Conservation (phyloP, 257 asterid species). For the Solanum lignicaule region DNA sequence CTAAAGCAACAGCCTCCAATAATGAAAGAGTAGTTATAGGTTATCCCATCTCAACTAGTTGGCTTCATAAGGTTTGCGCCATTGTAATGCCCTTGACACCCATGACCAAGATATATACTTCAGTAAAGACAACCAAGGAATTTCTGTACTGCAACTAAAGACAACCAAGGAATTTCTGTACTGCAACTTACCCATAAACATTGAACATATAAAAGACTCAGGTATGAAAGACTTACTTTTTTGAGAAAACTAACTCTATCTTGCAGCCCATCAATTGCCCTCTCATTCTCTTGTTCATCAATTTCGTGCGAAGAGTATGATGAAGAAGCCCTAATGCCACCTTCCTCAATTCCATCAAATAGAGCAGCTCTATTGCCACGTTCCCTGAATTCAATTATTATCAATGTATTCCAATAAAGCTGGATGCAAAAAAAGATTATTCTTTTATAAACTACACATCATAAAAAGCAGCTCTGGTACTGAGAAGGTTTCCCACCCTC, state of each 20-base stretch:
- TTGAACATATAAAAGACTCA: not conserved
- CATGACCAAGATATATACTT: not conserved
- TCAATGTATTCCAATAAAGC: not conserved
- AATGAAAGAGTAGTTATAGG: not conserved
- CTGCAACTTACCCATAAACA: not conserved
- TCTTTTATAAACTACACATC: not conserved
- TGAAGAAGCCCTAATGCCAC: constrained; percentile 79
- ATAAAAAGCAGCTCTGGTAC: not conserved
- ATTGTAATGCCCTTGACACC: not conserved
- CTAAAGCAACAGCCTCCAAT: not conserved
- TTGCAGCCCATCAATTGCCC: constrained; percentile 67
- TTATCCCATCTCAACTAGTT: not conserved
- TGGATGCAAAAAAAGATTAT: not conserved
- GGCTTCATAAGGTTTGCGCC: not conserved
- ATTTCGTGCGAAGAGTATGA: constrained; percentile 74
- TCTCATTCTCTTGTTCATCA: constrained; percentile 90
- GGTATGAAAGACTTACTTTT: constrained; percentile 35
- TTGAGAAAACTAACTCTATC: constrained; percentile 78
- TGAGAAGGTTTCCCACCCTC: not conserved
- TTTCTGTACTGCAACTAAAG: not conserved
- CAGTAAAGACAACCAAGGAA: not conserved
- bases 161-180: not conserved
- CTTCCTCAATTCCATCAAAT: constrained; percentile 95
- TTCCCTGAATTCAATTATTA: constrained; percentile 38
- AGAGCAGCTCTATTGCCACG: constrained; percentile 67